Percentiles rank a stretch among this genome's conserved stretches.
Conservation (phyloP, 108 stramenopile species). For the Nitzschia sp. region DNA sequence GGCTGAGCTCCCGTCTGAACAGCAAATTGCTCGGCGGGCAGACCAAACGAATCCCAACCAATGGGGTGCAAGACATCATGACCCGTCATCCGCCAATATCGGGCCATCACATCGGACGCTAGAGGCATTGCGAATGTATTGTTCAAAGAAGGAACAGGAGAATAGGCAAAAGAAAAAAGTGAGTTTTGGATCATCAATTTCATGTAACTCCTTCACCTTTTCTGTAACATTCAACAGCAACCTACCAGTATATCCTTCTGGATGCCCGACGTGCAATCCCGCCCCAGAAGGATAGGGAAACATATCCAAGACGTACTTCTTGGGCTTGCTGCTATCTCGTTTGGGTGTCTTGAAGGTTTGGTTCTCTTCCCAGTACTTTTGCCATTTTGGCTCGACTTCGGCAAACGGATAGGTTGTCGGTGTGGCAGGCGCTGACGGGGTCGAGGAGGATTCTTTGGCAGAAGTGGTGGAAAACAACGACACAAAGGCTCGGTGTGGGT, state of each 20-base stretch:
- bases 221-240: not conserved
- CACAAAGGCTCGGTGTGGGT: not conserved
- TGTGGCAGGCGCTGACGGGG: not conserved
- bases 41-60: slow-evolving; percentile 99
- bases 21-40: slow-evolving; percentile 99
- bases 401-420: slow-evolving; percentile 64
- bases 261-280: slow-evolving; percentile 97
- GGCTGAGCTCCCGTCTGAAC: slow-evolving; percentile 96
- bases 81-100: slow-evolving; percentile 96
- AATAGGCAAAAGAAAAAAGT: too few relatives aligned
- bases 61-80: slow-evolving; percentile 98
- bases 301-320: slow-evolving; percentile 98
- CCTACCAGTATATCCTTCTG: slow-evolving; percentile 92
- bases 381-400: slow-evolving; percentile 88
- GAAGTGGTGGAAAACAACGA: slow-evolving; percentile 4
- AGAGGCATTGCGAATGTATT: too few relatives aligned
- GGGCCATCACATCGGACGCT: slow-evolving; percentile 97
- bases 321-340: slow-evolving; percentile 65
- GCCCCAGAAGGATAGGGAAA: slow-evolving; percentile 99
- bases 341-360: slow-evolving; percentile 82
- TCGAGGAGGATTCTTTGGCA: not conserved
- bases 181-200: too few relatives aligned
- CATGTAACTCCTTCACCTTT: too few relatives aligned
- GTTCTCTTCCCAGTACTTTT: slow-evolving; percentile 82
- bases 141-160: too few relatives aligned